Evolutionary conservation across 108 stramenopile species (phyloP), one percentile per base, ranked within the genome.

Genomic region (Seminavis robusta): DNA sequence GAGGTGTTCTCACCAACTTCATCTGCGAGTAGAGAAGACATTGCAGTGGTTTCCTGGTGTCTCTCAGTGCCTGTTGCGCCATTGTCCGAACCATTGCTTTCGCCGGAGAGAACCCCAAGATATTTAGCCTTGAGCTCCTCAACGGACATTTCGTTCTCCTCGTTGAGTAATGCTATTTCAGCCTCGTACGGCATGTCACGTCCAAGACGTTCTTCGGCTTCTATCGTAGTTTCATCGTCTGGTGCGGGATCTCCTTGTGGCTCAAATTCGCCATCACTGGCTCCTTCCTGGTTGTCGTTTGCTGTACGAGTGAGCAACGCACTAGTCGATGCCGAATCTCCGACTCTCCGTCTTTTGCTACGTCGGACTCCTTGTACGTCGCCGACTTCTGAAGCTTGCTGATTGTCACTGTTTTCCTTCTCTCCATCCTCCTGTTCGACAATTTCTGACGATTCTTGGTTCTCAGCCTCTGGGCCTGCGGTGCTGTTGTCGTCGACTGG

Each of bases 161-260:
- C 41, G 47, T 90, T 56, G 42, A 90, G 56, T 39, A 71, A 41
- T 9, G 70, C 66, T 2, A 86, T 60, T 51, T 90, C 88, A 5
- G 86, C 81, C 32, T 76, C 79, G 45, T 78, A 75, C 1, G 80
- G 46, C 75, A 86, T 81, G 36, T 90, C 84, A 24, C 80, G 67
- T 1, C 80, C 80, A 0, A 86, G 63, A 43, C 54, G 62, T 70
- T 84, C 82, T 69, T 90, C 84, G 4, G 79, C 82, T 41, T 73
- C 77, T 24, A 86, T 74, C 0, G 88, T 90, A 23, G 82, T 83
- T 61, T 84, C 88, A 49, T 86, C 88, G 50, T 90, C 88, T 6
- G 67, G 48, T 23, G 28, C 63, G 16, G 54, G 59, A n/a, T 45
- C 31, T 15, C n/a, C 29, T 1, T 59, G 43, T 33, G 71, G 58